Conservation (phyloP, 208 protist species). For the Crithidia mellificae region DNA sequence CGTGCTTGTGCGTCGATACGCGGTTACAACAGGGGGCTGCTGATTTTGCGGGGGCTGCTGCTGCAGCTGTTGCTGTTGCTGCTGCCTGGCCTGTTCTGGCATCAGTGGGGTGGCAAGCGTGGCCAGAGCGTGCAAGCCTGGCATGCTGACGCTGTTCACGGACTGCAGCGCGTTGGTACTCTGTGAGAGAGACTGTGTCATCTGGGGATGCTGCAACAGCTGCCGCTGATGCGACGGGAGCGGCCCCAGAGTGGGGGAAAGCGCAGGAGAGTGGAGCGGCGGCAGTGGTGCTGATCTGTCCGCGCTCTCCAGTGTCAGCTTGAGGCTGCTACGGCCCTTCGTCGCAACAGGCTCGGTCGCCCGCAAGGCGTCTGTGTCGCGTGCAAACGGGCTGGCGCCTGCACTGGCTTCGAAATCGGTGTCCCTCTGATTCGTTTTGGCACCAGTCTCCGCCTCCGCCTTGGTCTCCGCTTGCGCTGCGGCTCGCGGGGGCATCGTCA, state of each 20-base stretch:
- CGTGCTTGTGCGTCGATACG: conserved; percentile 9
- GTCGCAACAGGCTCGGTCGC: neutral
- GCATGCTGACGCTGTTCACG: neutral
- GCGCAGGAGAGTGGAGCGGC: neutral
- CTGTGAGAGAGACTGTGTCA: neutral
- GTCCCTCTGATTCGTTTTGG: no score
- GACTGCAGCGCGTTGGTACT: neutral
- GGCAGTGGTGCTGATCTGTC: neutral
- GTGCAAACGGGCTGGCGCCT: neutral
- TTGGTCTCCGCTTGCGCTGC: neutral
- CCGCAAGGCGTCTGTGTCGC: neutral
- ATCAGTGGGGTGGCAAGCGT: neutral
- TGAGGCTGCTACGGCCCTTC: neutral
- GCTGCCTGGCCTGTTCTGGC: neutral
- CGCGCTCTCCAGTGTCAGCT: neutral
- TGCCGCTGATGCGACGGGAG: neutral
- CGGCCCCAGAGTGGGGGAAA: neutral
- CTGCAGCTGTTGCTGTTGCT: neutral
- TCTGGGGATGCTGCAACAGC: neutral
- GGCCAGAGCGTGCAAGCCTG: neutral
- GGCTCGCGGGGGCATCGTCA: conserved; percentile 24
- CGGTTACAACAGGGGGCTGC: neutral
- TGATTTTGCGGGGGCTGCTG: no score
- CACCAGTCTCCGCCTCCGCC: neutral
- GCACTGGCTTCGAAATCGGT: neutral